These are phyloP conservation scores for Tylopilus sp. DNA, from an alignment of 1,284 basidiomycete species.

Conservation along the genomic window DNA sequence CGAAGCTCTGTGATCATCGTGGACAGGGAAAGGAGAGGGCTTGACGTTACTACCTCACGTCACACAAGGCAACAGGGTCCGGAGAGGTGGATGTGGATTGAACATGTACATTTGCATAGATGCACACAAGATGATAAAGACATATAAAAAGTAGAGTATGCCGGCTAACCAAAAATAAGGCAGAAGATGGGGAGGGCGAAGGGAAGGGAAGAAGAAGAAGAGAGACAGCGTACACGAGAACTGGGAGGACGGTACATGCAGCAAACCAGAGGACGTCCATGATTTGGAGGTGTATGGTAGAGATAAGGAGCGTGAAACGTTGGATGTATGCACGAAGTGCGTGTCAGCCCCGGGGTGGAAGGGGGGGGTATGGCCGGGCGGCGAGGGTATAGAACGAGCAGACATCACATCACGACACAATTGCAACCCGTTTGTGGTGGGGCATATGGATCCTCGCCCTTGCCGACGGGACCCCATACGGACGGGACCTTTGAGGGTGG, in stretches of 20 bases:
- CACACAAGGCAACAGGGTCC: not conserved
- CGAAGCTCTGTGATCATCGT: constrained; percentile 32
- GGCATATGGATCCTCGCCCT: constrained; percentile 86
- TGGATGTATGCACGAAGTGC: constrained; percentile 20
- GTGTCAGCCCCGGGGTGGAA: constrained; percentile 3
- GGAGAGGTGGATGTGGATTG: not conserved
- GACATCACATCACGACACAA: constrained; percentile 35
- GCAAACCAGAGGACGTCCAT: constrained; percentile 26
- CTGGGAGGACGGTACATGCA: too few species aligned
- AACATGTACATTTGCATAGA: constrained; percentile 33
- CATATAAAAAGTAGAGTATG: constrained; percentile 31
- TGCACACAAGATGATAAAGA: constrained; percentile 33
- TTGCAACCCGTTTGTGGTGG: constrained; percentile 43
- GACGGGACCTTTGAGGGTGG: constrained; percentile 64
- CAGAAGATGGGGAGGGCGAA: not conserved
- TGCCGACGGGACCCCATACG: constrained; percentile 90
- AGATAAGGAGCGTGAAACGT: too few species aligned
- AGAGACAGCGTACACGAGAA: constrained; percentile 9
- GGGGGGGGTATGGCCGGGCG: constrained; percentile 29
- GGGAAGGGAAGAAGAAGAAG: not conserved
- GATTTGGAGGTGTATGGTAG: constrained; percentile 31
- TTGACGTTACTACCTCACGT: constrained; percentile 17
- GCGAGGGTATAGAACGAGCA: constrained; percentile 30
- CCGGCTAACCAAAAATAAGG: constrained; percentile 24
- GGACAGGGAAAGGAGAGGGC: not conserved